Evolutionary conservation across 2,329 filamentous ascomycete species (phyloP).

Genomic region (Calonectria naviculata): DNA sequence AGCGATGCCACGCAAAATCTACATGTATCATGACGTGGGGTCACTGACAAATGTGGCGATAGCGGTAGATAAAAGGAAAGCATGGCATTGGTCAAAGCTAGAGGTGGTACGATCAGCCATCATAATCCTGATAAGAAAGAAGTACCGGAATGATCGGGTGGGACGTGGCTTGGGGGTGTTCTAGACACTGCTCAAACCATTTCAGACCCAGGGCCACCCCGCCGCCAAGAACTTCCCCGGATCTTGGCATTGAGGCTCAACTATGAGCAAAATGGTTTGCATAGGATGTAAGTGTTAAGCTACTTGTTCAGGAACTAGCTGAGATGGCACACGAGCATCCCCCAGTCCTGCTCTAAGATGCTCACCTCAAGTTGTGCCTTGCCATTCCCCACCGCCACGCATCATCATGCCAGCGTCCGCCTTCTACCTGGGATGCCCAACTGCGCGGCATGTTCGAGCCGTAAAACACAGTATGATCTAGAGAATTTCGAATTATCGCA

Average conservation of each 20-base stretch:
- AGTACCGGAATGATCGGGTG: not conserved
- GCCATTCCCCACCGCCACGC: no score
- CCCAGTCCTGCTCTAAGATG: no score
- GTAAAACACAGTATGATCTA: not conserved
- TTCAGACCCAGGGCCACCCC: no score
- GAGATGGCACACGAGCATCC: no score
- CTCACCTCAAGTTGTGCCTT: no score
- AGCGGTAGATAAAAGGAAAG: not conserved
- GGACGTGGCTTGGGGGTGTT: not conserved
- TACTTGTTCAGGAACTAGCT: no score
- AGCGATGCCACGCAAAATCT: not conserved
- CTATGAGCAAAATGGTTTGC: not conserved
- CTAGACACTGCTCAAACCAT: not conserved
- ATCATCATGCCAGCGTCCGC: no score
- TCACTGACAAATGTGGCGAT: not conserved
- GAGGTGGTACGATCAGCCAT: not conserved
- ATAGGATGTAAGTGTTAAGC: no score
- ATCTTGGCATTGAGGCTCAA: constrained; percentile 5
- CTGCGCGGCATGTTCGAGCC: not conserved
- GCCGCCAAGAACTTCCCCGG: not conserved
- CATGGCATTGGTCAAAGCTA: not conserved
- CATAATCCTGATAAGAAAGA: not conserved
- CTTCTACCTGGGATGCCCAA: no score
- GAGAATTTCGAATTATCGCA: not conserved
- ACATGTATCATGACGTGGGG: not conserved